Conservation (phyloP, 1,139 yeast species). For the Sugiyamaella paludigena region DNA sequence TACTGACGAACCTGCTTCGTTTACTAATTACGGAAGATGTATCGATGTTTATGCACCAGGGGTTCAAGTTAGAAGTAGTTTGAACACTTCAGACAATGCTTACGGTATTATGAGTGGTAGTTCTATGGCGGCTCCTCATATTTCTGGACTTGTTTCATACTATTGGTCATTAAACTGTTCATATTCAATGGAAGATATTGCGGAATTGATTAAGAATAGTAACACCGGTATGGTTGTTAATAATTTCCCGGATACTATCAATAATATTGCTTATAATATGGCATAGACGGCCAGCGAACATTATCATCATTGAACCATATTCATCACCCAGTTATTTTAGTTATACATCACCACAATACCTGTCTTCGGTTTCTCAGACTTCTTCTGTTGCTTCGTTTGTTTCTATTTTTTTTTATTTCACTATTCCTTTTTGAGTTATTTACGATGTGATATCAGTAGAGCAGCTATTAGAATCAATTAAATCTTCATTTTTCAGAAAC, state of each 20-base stretch:
- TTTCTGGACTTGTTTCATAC: slow-evolving; percentile 71
- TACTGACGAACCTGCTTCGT: slow-evolving; percentile 63
- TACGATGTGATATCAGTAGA: no score
- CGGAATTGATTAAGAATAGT: slow-evolving; percentile 22
- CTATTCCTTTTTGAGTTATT: no score
- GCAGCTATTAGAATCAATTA: no score
- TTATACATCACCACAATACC: no score
- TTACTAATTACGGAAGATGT: slow-evolving; percentile 85
- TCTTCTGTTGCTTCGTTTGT: neutral
- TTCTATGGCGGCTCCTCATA: slow-evolving; percentile 84
- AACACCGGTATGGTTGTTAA: slow-evolving; percentile 26
- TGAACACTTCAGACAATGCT: slow-evolving; percentile 23
- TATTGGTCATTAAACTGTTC: slow-evolving; percentile 47
- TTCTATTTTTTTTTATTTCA: no score
- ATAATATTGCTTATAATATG: slow-evolving; percentile 32
- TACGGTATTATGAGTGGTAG: slow-evolving; percentile 68
- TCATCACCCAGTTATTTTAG: no score
- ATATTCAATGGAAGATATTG: slow-evolving; percentile 22
- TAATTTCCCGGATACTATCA: slow-evolving; percentile 26
- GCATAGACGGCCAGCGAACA: no score
- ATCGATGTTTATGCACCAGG: slow-evolving; percentile 86
- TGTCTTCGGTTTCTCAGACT: neutral
- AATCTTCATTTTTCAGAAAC: no score
- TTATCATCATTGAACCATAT: no score
- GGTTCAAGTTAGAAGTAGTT: slow-evolving; percentile 54